Evolutionary conservation across 345 rosid species (phyloP).

Genomic region (Schrenkiella parvula): DNA sequence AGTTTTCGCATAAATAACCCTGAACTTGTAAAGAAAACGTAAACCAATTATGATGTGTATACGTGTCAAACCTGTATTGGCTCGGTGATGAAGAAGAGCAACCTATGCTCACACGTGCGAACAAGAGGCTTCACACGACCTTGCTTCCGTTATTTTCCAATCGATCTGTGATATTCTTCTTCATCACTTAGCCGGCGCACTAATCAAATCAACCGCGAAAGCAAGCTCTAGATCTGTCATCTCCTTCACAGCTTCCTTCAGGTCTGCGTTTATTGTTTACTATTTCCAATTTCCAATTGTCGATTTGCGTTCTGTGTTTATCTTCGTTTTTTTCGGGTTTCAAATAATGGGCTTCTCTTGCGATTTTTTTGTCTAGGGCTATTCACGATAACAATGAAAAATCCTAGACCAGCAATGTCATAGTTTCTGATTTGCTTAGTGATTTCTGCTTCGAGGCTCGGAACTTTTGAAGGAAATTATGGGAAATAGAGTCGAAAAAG

Average conservation of each 20-base stretch:
- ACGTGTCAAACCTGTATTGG: slow-evolving; percentile 4
- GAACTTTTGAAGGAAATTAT: background rate
- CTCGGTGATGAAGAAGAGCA: background rate
- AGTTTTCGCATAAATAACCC: background rate
- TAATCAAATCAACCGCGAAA: slow-evolving; percentile 13
- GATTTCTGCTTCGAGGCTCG: background rate
- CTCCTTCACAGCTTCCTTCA: slow-evolving; percentile 1
- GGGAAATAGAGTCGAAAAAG: background rate
- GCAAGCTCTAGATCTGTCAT: background rate
- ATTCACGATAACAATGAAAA: too few relatives aligned
- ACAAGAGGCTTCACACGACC: slow-evolving; percentile 10
- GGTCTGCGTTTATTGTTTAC: background rate
- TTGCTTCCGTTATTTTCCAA: background rate
- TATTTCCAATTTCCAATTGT: background rate
- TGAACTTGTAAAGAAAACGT: background rate
- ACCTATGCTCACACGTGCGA: slow-evolving; percentile 18
- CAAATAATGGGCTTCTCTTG: background rate
- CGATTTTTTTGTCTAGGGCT: too few relatives aligned
- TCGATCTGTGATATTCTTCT: background rate
- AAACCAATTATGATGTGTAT: background rate
- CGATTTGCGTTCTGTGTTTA: background rate
- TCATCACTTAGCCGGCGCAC: slow-evolving; percentile 20
- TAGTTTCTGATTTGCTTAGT: background rate
- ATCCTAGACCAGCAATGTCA: background rate
- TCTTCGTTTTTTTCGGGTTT: slow-evolving; percentile 1